Evolutionary conservation across 768 basidiomycete species (phyloP), one percentile per base, ranked within the genome.

Genomic region (Tulasnella sp.): DNA sequence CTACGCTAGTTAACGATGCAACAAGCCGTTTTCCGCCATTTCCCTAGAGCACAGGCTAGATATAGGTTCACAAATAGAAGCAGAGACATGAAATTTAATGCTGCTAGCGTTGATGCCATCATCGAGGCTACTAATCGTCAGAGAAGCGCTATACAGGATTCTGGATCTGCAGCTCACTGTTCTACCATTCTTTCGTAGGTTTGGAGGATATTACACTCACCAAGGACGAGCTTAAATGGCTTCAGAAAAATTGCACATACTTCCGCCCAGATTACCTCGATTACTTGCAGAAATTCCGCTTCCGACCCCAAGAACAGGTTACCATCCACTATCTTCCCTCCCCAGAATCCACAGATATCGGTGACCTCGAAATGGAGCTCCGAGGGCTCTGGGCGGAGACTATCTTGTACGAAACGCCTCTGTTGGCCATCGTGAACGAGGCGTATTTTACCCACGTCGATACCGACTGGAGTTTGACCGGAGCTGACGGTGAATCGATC

Each of bases 401-500:
- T 10, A 97, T 99, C 78, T 85, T 98, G 37, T 99, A 97, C 91
- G 98, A 99, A 85, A 95, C 98, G 1, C 96, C 95, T 0, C 85
- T 99, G 73, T 95, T 99, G 95, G 91, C 95, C 16, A 90, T 90
- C 80, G 86, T 99, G 74, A 95, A 93, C 82, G 95, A 99, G 83
- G 90, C 90, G 26, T 97, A 94, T 85, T 99, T 97, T 85, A 87
- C 84, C 29, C 87, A 88, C 23, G 91, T 90, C 48, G 88, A 89
- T 81, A 92, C 87, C 1, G 91, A 96, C 81, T 99, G 97, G 97
- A 88, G 84, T 76, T 90, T 95, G 80, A 90, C 91, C 23, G 90
- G 91, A 5, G 94, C 95, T 84, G 86, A 89, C 84, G 91, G 95
- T 93, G 51, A 78, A 16, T 84, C 73, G 42, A 61, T 18, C 26